A percentile compares a stretch with the other conserved stretches of the same genome.
These are phyloP conservation scores for Cantharellus cinnabarinus DNA, from an alignment of 768 basidiomycete species.

Conservation along the genomic window DNA sequence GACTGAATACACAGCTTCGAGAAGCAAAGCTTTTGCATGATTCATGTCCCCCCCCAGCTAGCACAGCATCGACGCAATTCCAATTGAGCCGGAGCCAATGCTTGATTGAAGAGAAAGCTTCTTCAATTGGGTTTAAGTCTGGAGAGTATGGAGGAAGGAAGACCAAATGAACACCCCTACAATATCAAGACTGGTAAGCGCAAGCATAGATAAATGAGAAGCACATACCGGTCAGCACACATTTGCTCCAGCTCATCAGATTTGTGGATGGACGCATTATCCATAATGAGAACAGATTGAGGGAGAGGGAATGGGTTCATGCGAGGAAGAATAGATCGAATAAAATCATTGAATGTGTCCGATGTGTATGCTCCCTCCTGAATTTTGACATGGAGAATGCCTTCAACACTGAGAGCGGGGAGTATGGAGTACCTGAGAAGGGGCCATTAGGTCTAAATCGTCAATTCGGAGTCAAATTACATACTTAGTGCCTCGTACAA, in stretches of 20 bases:
- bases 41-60: not conserved
- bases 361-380: slow-evolving; percentile 1
- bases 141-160: slow-evolving; percentile 9
- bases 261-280: slow-evolving; percentile 6
- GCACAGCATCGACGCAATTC: not conserved
- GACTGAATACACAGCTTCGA: not conserved
- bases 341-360: slow-evolving; percentile 1
- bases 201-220: not conserved
- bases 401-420: slow-evolving; percentile 5
- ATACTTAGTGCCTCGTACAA: slow-evolving; percentile 7
- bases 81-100: slow-evolving; percentile 1
- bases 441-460: not conserved
- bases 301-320: slow-evolving; percentile 6
- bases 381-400: slow-evolving; percentile 2
- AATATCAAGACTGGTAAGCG: not conserved
- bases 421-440: slow-evolving; percentile 4
- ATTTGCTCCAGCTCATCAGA: not conserved
- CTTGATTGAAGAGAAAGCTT: slow-evolving; percentile 5
- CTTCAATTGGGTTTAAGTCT: slow-evolving; percentile 8
- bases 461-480: not conserved
- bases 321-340: not conserved
- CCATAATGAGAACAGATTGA: slow-evolving; percentile 8
- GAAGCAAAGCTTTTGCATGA: not conserved
- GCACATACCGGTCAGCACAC: slow-evolving; percentile 1
- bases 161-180: slow-evolving; percentile 3